Evolutionary conservation across 257 asterid genomes (phyloP), one percentile per base, ranked within the genome.

Genomic region (Scutellaria barbata): DNA sequence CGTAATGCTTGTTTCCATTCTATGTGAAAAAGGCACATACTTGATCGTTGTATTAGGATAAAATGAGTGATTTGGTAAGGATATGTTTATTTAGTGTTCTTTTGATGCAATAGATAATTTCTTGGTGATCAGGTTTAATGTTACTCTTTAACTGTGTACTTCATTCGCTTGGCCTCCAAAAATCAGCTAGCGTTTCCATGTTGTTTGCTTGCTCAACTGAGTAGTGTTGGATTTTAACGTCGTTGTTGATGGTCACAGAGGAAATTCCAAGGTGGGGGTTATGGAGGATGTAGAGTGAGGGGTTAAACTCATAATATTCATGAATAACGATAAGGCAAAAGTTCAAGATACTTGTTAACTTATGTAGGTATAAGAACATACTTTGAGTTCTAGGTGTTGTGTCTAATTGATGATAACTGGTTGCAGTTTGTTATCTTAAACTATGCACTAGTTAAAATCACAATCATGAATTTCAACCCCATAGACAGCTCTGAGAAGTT

Each of bases 381-480:
- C 57, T 6, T 52, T 7, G 69, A 48, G 43, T 64, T 68, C 58
- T 50, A 25, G 33, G 22, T 8, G 42, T 64, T 35, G 43, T 25
- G 63, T 11, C 12, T 20, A 37, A n/a, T 35, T 6, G 60, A 0
- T 13, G 40, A 7, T 17, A 16, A 66, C 66, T 42, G 16, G 46
- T 42, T 50, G 70, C 61, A 72, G 46, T 74, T 65, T 47, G 50
- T 41, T 57, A 58, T 77, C 1, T 65, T 53, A 52, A 14, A 53
- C 17, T 7, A 65, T 33, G 30, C 13, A 10, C 10, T 3, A 62
- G 16, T 33, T 69, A 10, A 1, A 68, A 55, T 37, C 65, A 20
- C 41, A 12, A 48, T 20, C 58, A 41, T 20, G 16, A 63, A 65
- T 54, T 43, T 13, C 60, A 41, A 16, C 60, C 53, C 58, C 52